Base-by-base conservation (phyloP, 2,329 filamentous ascomycete genomes). In the Apiospora malaysiana region DNA sequence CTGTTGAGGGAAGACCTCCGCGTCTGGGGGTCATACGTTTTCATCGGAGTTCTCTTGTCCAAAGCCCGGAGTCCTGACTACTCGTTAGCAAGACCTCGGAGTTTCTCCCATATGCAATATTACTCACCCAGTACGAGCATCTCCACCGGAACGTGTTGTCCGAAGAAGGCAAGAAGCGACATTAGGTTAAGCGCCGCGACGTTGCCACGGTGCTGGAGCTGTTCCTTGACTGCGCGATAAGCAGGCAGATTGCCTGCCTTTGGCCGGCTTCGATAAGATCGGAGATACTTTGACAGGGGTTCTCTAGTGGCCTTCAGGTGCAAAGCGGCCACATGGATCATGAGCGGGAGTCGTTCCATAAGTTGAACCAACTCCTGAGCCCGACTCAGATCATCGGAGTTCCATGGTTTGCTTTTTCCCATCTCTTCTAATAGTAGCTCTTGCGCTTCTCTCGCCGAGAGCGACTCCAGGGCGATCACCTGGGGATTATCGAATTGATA, bases 291-390 rank as follows among this genome's bases (percentile, higher is more conserved):
- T 0, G 88, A 86, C 3, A 93, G 82, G 0, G 90, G 88, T 73
- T 91, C 90, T 23, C 85, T 83, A 0, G 89, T 90, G 2, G 87
- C 86, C 70, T 87, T 90, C 18, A 93, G 81, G 45, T 90, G 85
- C 73, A 89, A 86, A 0, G 89, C 89, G 1, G 91, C 88, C 0
- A 90, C 88, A 74, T 92, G 90, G 25, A 93, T 91, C 73, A 91
- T 91, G 8, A 93, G 82, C 0, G 91, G 91, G 18, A 93, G 81
- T 70, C 89, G 86, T 27, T 89, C 89, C 81, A 92, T 90, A 65
- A 90, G 80, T 59, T 87, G 84, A 1, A 92, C 90, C 21, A 93
- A 77, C 71, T 92, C 87, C n/a, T 83, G 84, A 0, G 90, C 90
- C 70, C 88, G 87, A 46, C 81, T 82, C 10, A 84, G 78, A 73